Conservation (phyloP, 2,329 filamentous ascomycete genomes). For the Colletotrichum noveboracense region DNA sequence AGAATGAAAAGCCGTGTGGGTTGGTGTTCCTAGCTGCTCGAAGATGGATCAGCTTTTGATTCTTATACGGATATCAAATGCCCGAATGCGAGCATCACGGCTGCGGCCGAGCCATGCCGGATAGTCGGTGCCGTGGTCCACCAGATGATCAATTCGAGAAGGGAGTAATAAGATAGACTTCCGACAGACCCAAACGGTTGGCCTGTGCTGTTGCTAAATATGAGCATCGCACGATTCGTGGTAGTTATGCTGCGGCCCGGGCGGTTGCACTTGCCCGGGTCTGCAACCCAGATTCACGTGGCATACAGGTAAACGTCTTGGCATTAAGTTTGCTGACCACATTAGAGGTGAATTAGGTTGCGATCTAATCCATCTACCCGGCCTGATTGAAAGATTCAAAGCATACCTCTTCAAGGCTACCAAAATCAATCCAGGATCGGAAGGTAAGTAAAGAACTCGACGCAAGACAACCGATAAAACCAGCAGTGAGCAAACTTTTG, state of each 20-base stretch:
- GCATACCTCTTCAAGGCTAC: not conserved
- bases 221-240: not conserved
- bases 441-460: not conserved
- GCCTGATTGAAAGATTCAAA: rapidly evolving
- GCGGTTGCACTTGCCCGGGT: not conserved
- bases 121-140: not conserved
- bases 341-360: not conserved
- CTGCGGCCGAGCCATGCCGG: slow-evolving; percentile 29
- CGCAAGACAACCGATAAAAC: not conserved
- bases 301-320: not conserved
- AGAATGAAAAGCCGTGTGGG: not conserved
- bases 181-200: not conserved
- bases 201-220: not conserved
- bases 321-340: rapidly evolving
- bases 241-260: not conserved
- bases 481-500: not conserved
- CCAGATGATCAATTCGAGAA: slow-evolving; percentile 1
- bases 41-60: not conserved
- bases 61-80: not conserved
- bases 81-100: not conserved
- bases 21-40: not conserved
- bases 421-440: not conserved
- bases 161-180: not conserved
- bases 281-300: not conserved
- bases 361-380: not conserved